Percentiles rank a stretch among this genome's conserved stretches.
phyloP scores from a whole-genome alignment of 257 asterid species.

The Solanum sejunctum region DNA sequence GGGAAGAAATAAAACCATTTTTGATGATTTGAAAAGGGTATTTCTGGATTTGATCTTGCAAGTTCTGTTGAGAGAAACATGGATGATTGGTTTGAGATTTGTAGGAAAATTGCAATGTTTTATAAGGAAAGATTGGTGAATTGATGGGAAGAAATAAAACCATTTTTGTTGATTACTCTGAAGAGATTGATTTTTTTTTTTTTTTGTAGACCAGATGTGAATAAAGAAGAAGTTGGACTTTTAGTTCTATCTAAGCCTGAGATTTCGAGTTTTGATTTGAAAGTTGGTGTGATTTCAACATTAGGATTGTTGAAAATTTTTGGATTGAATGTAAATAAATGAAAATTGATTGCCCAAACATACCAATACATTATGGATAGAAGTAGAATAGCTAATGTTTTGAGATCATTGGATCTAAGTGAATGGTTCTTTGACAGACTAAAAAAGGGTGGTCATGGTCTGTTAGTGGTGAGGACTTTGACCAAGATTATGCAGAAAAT shows the following conservation, averaged over 20 bases:
- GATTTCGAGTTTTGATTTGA: no score
- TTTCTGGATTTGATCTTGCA: conserved; percentile 34
- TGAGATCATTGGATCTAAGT: no score
- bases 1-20: conserved; percentile 31
- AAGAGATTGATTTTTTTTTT: conserved; percentile 32
- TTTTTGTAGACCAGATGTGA: conserved; percentile 18
- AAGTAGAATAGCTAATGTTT: no score
- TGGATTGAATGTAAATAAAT: no score
- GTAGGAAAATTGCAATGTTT: conserved; percentile 35
- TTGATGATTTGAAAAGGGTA: conserved; percentile 25
- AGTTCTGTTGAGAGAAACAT: conserved; percentile 30
- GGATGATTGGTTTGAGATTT: conserved; percentile 34
- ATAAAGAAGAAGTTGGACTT: conserved; percentile 30
- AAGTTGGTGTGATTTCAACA: no score
- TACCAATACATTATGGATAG: no score
- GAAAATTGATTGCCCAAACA: no score
- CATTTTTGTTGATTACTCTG: conserved; percentile 30
- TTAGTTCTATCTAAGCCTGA: conserved; percentile 19
- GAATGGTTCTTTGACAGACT: conserved; percentile 9
- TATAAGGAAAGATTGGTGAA: conserved; percentile 41
- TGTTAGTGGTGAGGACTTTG: conserved; percentile 26
- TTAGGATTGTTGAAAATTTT: no score
- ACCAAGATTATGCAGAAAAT: conserved; percentile 20
- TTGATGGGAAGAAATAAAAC: conserved; percentile 33
- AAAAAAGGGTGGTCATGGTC: conserved; percentile 26